A percentile compares a stretch with the other conserved stretches of the same genome.
These are phyloP conservation scores for Cercospora zeina DNA, from an alignment of 2,329 filamentous ascomycete genomes.

Conservation along the genomic window DNA sequence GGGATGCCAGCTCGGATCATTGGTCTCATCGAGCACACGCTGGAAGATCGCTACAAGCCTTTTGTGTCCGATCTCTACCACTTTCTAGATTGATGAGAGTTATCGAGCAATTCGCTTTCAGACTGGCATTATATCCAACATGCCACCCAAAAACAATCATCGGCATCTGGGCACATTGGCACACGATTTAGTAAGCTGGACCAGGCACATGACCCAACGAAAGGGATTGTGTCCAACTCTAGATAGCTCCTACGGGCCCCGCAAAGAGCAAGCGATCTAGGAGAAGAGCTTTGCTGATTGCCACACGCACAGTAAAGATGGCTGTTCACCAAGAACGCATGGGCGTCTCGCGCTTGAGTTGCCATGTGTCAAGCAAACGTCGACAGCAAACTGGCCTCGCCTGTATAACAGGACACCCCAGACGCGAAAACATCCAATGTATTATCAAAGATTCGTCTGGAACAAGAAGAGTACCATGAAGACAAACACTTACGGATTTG, in stretches of 20 bases:
- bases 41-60: constrained; percentile 18
- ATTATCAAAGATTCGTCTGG: not conserved
- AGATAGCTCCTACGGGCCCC: too few relatives aligned
- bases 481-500: not conserved
- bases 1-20: constrained; percentile 15
- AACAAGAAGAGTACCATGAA: not conserved
- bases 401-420: not conserved
- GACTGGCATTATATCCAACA: not conserved
- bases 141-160: not conserved
- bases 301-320: not conserved
- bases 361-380: not conserved
- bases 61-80: constrained; percentile 15
- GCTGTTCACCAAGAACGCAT: not conserved
- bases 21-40: constrained; percentile 12
- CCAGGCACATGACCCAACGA: not conserved
- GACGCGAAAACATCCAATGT: not conserved
- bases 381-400: not conserved
- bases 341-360: not conserved
- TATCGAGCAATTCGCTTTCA: not conserved
- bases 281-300: not conserved
- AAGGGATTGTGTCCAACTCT: not conserved
- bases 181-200: not conserved
- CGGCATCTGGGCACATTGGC: not conserved
- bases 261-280: not conserved
- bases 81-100: constrained; percentile 9